phyloP scores from a whole-genome alignment of 1,284 basidiomycete genomes.

The Trichosporon sp. region DNA sequence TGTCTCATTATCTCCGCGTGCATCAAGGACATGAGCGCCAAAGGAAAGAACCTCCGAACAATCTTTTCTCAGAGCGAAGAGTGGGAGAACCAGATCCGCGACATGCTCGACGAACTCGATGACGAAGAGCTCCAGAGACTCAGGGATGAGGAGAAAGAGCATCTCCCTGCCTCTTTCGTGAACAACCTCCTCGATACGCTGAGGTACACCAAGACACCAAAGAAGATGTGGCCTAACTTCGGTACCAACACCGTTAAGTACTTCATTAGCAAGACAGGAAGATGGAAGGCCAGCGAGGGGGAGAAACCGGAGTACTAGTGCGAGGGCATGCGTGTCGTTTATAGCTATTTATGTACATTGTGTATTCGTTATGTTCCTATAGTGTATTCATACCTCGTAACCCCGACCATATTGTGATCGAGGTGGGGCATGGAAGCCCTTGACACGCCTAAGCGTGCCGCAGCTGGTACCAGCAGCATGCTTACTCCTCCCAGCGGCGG shows the following conservation, averaged over 20 bases:
- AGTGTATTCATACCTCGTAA: too few species aligned
- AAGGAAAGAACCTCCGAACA: not conserved
- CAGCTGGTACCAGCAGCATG: too few species aligned
- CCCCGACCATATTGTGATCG: too few species aligned
- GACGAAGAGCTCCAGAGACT: not conserved
- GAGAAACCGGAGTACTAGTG: not conserved
- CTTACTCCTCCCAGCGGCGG: conserved; percentile 14
- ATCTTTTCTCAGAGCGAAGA: not conserved
- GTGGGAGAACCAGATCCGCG: not conserved
- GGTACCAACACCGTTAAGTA: not conserved
- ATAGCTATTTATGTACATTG: not conserved
- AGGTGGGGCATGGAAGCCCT: too few species aligned
- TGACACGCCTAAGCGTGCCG: not conserved
- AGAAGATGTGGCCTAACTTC: not conserved
- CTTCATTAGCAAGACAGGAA: not conserved
- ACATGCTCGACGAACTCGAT: not conserved
- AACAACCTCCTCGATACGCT: not conserved
- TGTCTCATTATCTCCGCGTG: not conserved
- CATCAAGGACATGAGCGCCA: not conserved
- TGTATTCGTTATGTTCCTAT: too few species aligned
- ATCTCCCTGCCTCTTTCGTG: not conserved
- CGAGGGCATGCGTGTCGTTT: not conserved
- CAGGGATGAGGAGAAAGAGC: not conserved
- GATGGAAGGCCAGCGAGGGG: not conserved
- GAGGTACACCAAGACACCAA: not conserved